Conservation (phyloP, 306 rosid genomes). For the Purshia tridentata region DNA sequence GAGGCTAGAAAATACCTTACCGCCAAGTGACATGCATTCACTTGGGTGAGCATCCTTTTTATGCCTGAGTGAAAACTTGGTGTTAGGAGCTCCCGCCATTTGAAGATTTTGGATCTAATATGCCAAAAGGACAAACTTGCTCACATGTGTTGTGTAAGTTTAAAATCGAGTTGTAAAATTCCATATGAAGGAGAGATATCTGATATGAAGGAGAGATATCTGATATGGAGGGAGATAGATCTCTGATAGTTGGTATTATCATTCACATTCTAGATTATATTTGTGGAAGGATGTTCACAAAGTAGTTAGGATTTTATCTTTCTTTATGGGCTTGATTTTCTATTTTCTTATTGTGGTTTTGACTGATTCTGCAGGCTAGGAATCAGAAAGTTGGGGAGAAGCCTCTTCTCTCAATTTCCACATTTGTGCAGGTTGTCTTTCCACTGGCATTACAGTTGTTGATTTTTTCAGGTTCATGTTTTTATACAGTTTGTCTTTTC, state of each 20-base stretch:
- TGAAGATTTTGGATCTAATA: neutral
- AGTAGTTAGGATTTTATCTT: neutral
- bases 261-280: neutral
- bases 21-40: neutral
- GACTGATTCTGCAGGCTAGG: slow-evolving; percentile 80
- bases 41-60: neutral
- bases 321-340: slow-evolving; percentile 1
- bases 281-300: neutral
- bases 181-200: neutral
- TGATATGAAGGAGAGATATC: neutral
- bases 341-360: slow-evolving; percentile 26
- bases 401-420: slow-evolving; percentile 89
- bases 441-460: neutral
- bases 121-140: neutral
- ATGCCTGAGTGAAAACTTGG: neutral
- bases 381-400: slow-evolving; percentile 96
- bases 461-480: neutral
- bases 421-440: slow-evolving; percentile 65
- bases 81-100: neutral
- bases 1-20: neutral
- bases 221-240: neutral
- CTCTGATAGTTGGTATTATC: neutral
- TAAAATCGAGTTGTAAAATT: neutral
- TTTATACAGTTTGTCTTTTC: neutral
- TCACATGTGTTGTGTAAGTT: neutral